Evolutionary conservation across 83 land plant species (phyloP), one percentile per base, ranked within the genome.

Genomic region (Picea abies): DNA sequence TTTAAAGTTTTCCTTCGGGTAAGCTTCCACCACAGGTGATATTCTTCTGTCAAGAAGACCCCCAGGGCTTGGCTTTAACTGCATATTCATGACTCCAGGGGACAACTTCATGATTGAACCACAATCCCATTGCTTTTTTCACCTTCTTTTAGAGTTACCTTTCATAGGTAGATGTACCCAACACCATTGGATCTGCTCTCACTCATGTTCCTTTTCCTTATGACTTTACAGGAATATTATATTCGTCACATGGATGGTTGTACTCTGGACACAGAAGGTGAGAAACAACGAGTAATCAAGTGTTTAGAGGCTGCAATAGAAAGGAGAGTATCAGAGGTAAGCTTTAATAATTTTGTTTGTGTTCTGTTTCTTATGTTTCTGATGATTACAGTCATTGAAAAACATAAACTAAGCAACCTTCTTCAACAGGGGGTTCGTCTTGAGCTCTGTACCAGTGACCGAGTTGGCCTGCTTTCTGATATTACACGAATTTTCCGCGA

Each of bases 391-490:
- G n/a, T 23, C 68, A 14, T 41, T 23, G 29, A 32, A 12, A 62
- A 14, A 35, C n/a, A 79, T 47, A 80, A 25, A 20, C 52, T 32
- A 29, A 5, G 69, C 64, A 35, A 32, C 16, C 3, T 19, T 62
- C 19, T 80, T 60, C 85, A 93, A 96, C 90, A 94, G 97, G 97
- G 97, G 1, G 96, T 95, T 52, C 79, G 90, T 76, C 84, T 95
- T 29, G 91, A 92, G 71, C 63, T 95, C 41, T 80, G 90, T 61
- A 84, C 91, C 12, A 63, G 77, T 75, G 89, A 93, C 79, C 82
- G 96, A 32, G 72, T 85, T 37, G 96, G 96, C 37, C 89, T 95
- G 29, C 92, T 95, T 23, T 88, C 94, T 6, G 96, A 95, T 62
- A 82, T 93, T 35, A 95, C 96, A 1, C 82, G 94, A 60, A 79